Conservation (phyloP, 1,284 basidiomycete genomes). For the Papiliotrema terrestris region DNA sequence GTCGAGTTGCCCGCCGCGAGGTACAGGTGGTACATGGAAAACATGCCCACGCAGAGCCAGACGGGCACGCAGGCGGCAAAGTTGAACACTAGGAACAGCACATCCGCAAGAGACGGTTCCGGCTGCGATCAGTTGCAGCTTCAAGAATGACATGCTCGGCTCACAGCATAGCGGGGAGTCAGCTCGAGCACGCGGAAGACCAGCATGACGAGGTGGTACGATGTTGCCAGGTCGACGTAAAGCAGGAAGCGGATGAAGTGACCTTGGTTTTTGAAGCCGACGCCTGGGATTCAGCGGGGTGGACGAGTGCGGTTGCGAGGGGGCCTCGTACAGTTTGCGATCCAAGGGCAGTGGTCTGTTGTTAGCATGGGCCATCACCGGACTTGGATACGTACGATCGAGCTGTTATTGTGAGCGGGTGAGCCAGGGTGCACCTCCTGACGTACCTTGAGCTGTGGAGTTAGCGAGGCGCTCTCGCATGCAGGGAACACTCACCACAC, state of each 20-base stretch:
- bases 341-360: conserved; percentile 72
- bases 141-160: conserved; percentile 7
- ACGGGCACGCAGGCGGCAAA: conserved; percentile 83
- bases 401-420: conserved; percentile 17
- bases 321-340: conserved; percentile 33
- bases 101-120: conserved; percentile 63
- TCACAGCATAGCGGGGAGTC: conserved; percentile 28
- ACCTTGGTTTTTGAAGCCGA: conserved; percentile 83
- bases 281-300: conserved; percentile 55
- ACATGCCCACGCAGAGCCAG: conserved; percentile 75
- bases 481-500: conserved; percentile 45
- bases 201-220: conserved; percentile 77
- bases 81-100: conserved; percentile 83
- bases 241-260: conserved; percentile 91
- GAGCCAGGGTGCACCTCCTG: neutral
- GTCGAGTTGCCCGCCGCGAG: conserved; percentile 79
- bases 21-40: conserved; percentile 89
- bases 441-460: conserved; percentile 55
- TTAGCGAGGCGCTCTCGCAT: no score
- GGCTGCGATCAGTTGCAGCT: conserved; percentile 53
- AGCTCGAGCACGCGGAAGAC: conserved; percentile 60
- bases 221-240: conserved; percentile 71
- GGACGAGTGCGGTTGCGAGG: neutral
- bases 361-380: conserved; percentile 13
- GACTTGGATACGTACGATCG: conserved; percentile 22